Conservation (phyloP, 768 basidiomycete species). For the Neoboletus subvelutipes region DNA sequence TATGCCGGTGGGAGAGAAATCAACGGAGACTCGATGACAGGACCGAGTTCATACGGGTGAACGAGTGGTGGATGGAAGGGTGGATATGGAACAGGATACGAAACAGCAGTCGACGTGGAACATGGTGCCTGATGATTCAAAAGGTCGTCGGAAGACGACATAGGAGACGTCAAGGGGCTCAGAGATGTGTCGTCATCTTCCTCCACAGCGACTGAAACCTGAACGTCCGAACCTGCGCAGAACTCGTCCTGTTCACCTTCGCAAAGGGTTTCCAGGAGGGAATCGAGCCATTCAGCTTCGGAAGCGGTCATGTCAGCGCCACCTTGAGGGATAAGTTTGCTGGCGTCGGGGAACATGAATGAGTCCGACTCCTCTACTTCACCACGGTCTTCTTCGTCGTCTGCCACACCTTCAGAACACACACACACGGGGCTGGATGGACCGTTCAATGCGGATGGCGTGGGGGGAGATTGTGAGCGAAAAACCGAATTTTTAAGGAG, state of each 20-base stretch:
- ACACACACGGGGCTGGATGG: slow-evolving; percentile 28
- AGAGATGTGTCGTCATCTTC: slow-evolving; percentile 58
- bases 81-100: slow-evolving; percentile 69
- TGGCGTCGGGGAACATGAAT: slow-evolving; percentile 82
- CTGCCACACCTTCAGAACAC: slow-evolving; percentile 39
- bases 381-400: slow-evolving; percentile 51
- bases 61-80: slow-evolving; percentile 57
- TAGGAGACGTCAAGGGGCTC: slow-evolving; percentile 66
- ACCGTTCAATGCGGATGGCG: slow-evolving; percentile 28
- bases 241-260: slow-evolving; percentile 71
- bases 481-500: slow-evolving; percentile 82
- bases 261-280: slow-evolving; percentile 69
- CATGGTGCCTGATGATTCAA: slow-evolving; percentile 50
- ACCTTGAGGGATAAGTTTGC: slow-evolving; percentile 45
- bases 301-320: slow-evolving; percentile 43
- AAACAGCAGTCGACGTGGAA: slow-evolving; percentile 45
- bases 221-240: slow-evolving; percentile 43
- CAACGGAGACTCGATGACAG: slow-evolving; percentile 42
- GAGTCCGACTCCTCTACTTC: slow-evolving; percentile 51
- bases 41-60: slow-evolving; percentile 50
- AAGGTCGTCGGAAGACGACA: slow-evolving; percentile 78
- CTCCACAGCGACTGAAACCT: slow-evolving; percentile 50
- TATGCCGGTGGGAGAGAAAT: slow-evolving; percentile 36
- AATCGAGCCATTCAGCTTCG: slow-evolving; percentile 82
- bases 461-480: slow-evolving; percentile 46